Evolutionary conservation across 1,284 basidiomycete genomes (phyloP).

Genomic region (Golubevia sp.): DNA sequence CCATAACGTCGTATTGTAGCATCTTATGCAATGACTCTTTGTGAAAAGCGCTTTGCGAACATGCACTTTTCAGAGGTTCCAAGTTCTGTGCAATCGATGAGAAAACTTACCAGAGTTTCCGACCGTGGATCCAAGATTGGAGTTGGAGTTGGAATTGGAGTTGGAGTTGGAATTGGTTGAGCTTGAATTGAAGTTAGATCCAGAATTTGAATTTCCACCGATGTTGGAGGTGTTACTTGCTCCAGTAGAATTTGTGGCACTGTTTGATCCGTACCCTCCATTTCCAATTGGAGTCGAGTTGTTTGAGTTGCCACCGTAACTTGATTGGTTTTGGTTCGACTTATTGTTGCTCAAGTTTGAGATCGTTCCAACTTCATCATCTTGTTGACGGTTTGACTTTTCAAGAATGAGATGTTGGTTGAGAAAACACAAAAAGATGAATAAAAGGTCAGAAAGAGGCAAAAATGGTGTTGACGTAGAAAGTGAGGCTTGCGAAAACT

Average conservation of each 20-base stretch:
- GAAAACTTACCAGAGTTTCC: background rate
- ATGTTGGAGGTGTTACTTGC: background rate
- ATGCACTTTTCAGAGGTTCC: background rate
- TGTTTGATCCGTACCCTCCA: background rate
- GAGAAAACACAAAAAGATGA: too few relatives aligned
- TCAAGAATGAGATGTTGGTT: background rate
- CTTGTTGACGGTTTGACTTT: background rate
- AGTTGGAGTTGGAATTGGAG: background rate
- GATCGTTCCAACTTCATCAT: background rate
- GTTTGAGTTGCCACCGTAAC: background rate
- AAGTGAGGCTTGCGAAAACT: background rate
- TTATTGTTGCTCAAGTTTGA: background rate
- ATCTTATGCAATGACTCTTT: too few relatives aligned
- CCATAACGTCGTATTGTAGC: background rate
- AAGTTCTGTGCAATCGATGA: background rate
- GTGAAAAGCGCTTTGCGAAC: too few relatives aligned
- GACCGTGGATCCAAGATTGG: background rate
- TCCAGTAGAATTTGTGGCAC: background rate
- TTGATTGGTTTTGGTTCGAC: background rate
- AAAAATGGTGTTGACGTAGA: background rate
- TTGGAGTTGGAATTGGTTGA: too few relatives aligned
- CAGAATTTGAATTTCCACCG: too few relatives aligned
- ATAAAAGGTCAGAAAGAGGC: background rate
- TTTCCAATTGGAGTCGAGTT: background rate
- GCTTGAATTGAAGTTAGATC: too few relatives aligned